phyloP scores from a whole-genome alignment of 2,329 filamentous ascomycete genomes.

The Allantophomopsis lycopodina region DNA sequence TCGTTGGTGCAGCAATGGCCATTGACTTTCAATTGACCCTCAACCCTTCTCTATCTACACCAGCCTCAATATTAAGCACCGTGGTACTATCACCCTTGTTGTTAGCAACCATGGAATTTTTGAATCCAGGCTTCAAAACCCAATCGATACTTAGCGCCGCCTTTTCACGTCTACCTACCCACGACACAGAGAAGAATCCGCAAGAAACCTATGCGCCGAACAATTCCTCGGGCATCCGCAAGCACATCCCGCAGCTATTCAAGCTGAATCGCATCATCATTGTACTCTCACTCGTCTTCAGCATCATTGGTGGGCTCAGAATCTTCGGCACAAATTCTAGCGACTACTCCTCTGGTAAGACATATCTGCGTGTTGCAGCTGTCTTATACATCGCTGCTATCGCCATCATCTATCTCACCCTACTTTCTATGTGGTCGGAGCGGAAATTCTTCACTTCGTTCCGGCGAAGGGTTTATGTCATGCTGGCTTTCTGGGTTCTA shows the following conservation, averaged over 20 bases:
- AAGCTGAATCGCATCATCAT: neutral
- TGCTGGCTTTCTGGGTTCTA: neutral
- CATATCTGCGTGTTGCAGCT: neutral
- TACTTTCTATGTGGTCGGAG: neutral
- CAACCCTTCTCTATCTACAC: neutral
- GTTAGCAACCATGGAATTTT: neutral
- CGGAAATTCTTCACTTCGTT: neutral
- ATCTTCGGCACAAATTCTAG: neutral
- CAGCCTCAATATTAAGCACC: conserved; percentile 2
- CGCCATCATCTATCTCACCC: neutral
- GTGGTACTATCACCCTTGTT: conserved; percentile 2
- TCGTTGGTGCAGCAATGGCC: conserved; percentile 13
- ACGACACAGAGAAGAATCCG: no score
- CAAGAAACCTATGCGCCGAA: no score
- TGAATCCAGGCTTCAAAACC: neutral
- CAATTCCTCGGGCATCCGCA: no score
- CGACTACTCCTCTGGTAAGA: neutral
- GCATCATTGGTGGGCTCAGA: conserved; percentile 1
- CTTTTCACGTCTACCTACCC: neutral
- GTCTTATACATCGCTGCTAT: neutral
- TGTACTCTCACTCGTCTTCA: neutral
- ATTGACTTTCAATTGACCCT: conserved; percentile 6
- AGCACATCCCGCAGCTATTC: neutral
- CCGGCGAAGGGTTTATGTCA: neutral
- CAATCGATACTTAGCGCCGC: neutral